Conservation (phyloP, 495 filamentous ascomycete species). For the Penicillium cosmopolitanum region DNA sequence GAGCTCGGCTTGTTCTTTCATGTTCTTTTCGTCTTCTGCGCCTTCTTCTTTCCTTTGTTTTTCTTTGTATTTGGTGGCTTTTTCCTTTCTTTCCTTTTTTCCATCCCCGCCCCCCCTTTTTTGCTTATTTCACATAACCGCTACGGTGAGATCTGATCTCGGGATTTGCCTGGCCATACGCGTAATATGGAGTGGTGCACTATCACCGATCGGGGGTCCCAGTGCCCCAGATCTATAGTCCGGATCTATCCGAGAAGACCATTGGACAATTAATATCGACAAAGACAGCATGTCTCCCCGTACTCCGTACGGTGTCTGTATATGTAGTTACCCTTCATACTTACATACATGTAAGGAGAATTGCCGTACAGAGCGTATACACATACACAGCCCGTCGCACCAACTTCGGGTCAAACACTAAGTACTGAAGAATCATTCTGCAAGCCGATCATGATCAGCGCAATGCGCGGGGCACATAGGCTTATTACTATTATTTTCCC, state of each 20-base stretch:
- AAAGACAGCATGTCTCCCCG: too few species aligned
- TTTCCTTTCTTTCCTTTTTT: not conserved
- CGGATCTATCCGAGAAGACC: not conserved
- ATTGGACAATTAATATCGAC: not conserved
- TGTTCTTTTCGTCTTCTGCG: conserved; percentile 19
- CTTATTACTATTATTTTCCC: not conserved
- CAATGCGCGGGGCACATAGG: not conserved
- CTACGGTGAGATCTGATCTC: conserved; percentile 1
- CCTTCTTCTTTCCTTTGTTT: not conserved
- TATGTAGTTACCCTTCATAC: too few species aligned
- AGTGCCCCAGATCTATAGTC: not conserved
- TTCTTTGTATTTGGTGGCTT: conserved; percentile 5
- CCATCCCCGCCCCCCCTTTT: not conserved
- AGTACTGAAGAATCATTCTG: conserved; percentile 3
- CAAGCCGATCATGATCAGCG: conserved; percentile 7
- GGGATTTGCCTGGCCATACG: conserved; percentile 3
- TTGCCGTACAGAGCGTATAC: too few species aligned
- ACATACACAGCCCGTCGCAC: not conserved
- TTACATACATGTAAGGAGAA: too few species aligned
- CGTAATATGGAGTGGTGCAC: not conserved
- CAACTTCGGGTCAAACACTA: not conserved
- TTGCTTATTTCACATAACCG: not conserved
- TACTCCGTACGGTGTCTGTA: too few species aligned
- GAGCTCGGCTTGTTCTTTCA: conserved; percentile 17
- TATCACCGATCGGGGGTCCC: too few species aligned